phyloP scores from a whole-genome alignment of 192 early-diverging fungal genomes.

The Linnemannia exigua region DNA sequence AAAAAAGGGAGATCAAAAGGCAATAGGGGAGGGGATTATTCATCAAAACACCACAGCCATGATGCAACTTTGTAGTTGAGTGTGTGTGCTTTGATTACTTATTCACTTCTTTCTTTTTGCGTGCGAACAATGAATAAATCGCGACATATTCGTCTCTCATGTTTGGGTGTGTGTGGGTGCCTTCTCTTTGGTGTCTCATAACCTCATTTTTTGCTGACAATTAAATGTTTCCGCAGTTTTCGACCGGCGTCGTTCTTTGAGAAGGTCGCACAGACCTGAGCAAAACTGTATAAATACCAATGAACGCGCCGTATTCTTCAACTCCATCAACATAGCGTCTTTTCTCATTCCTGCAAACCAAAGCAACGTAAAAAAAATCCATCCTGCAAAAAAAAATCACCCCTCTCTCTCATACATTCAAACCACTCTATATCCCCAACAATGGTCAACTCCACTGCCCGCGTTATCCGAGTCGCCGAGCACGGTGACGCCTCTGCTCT shows the following conservation, averaged over 20 bases:
- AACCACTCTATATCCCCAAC: not conserved
- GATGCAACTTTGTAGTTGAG: no score
- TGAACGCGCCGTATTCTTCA: not conserved
- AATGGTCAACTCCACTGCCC: constrained; percentile 17
- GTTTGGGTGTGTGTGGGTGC: no score
- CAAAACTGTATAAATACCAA: not conserved
- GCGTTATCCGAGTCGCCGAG: constrained; percentile 61
- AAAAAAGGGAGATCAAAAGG: no score
- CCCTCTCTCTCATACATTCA: constrained; percentile 5
- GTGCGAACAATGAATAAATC: not conserved
- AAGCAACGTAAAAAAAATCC: not conserved
- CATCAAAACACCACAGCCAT: no score
- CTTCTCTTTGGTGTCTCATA: not conserved
- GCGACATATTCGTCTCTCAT: not conserved
- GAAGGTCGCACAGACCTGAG: not conserved
- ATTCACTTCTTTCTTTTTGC: not conserved
- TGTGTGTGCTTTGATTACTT: no score
- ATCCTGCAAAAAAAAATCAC: not conserved
- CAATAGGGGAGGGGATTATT: no score
- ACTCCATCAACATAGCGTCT: not conserved
- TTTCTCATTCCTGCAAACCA: not conserved
- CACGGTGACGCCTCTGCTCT: constrained; percentile 71
- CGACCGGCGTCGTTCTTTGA: not conserved
- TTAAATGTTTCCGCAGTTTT: not conserved
- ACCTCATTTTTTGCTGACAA: not conserved